phyloP scores from a whole-genome alignment of 345 rosid genomes.

The Populus davidiana region DNA sequence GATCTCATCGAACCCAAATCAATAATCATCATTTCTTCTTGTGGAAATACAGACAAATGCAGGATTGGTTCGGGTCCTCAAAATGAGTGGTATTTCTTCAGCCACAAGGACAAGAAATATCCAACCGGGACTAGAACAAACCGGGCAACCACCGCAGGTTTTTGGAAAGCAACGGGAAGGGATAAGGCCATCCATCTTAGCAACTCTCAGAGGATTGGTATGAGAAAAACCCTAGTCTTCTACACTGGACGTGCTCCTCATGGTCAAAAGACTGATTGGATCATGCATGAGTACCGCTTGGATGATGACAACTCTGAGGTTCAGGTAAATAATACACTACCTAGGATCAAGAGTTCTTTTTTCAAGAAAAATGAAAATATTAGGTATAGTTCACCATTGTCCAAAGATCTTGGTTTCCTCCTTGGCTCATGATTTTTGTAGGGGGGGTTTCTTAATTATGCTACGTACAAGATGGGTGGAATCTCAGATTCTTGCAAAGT shows the following conservation, averaged over 20 bases:
- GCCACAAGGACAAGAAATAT: constrained; percentile 98
- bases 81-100: constrained; percentile 97
- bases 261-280: constrained; percentile 96
- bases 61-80: constrained; percentile 94
- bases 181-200: constrained; percentile 84
- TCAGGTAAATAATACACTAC: constrained; percentile 43
- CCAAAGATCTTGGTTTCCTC: neutral
- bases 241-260: constrained; percentile 99
- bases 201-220: constrained; percentile 76
- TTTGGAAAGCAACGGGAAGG: constrained; percentile 99
- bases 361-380: neutral
- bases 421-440: neutral
- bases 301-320: constrained; percentile 61
- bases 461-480: neutral
- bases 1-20: neutral
- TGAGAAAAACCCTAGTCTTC: constrained; percentile 97
- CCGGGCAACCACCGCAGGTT: constrained; percentile 93
- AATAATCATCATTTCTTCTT: neutral
- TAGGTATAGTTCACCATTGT: neutral
- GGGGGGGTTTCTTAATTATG: too few species aligned
- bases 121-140: constrained; percentile 97
- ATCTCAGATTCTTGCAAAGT: neutral
- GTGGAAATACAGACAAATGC: constrained; percentile 60
- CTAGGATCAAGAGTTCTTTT: neutral
- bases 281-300: constrained; percentile 99